A percentile compares a stretch with the other conserved stretches of the same genome.
phyloP scores from a whole-genome alignment of 495 filamentous ascomycete species.

The Amorphotheca resinae region DNA sequence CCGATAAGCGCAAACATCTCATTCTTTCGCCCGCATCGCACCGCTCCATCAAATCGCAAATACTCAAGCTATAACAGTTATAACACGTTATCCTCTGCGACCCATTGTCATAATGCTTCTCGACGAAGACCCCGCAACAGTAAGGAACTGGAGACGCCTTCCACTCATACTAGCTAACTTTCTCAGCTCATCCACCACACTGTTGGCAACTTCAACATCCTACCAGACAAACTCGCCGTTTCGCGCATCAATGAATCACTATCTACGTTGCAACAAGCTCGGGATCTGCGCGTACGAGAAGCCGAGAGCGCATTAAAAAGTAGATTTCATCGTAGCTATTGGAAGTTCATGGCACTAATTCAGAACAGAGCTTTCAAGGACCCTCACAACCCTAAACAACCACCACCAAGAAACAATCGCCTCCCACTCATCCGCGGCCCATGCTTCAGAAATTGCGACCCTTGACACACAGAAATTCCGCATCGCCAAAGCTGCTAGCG shows the following conservation, averaged over 20 bases:
- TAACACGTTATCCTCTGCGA: background rate
- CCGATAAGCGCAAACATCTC: no score
- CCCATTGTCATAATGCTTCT: slow-evolving; percentile 84
- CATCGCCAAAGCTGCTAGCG: slow-evolving; percentile 73
- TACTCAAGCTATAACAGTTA: background rate
- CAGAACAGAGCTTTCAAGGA: slow-evolving; percentile 50
- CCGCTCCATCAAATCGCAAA: background rate
- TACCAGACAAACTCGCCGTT: slow-evolving; percentile 72
- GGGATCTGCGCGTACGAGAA: slow-evolving; percentile 60
- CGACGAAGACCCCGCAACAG: slow-evolving; percentile 84
- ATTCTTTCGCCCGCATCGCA: no score
- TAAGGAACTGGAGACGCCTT: slow-evolving; percentile 27
- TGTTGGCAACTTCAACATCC: slow-evolving; percentile 86
- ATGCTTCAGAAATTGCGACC: slow-evolving; percentile 68
- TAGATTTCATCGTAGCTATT: no score
- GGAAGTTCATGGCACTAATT: background rate
- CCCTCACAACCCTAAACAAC: slow-evolving; percentile 49
- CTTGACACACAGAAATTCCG: slow-evolving; percentile 92
- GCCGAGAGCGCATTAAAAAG: slow-evolving; percentile 57
- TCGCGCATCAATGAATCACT: slow-evolving; percentile 80
- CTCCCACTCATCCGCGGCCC: slow-evolving; percentile 58
- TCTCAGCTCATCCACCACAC: slow-evolving; percentile 77
- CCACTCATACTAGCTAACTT: slow-evolving; percentile 10
- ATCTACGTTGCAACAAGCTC: slow-evolving; percentile 62
- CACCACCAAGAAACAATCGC: slow-evolving; percentile 61